A percentile compares a stretch with the other conserved stretches of the same genome.
phyloP scores from a whole-genome alignment of 2,329 filamentous ascomycete species.

The Ustilaginoidea virens region DNA sequence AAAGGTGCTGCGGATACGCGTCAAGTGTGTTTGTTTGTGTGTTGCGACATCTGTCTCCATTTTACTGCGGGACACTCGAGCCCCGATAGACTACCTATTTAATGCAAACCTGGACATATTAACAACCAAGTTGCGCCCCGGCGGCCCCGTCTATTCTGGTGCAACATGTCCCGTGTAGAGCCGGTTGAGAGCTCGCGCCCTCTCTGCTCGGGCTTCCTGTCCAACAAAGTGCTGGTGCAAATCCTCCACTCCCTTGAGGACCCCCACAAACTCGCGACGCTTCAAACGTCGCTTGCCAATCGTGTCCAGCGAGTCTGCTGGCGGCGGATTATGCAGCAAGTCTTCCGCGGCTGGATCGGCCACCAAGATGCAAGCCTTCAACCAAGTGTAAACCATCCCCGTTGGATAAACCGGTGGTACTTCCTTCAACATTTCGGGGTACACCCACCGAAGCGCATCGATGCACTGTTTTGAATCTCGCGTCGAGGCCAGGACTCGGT shows the following conservation, averaged over 20 bases:
- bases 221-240: slow-evolving; percentile 6
- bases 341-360: slow-evolving; percentile 35
- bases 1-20: no score
- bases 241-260: slow-evolving; percentile 17
- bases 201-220: slow-evolving; percentile 6
- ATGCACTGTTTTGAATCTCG: slow-evolving; percentile 26
- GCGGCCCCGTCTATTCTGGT: slow-evolving; percentile 1
- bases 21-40: no score
- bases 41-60: no score
- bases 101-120: no score
- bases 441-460: slow-evolving; percentile 33
- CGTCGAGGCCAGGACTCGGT: slow-evolving; percentile 29
- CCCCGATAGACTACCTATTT: no score
- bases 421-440: slow-evolving; percentile 45
- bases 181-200: slow-evolving; percentile 5
- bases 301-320: slow-evolving; percentile 1
- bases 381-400: slow-evolving; percentile 26
- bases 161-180: slow-evolving; percentile 2
- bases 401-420: slow-evolving; percentile 28
- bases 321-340: slow-evolving; percentile 10
- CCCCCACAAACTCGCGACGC: slow-evolving; percentile 17
- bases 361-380: slow-evolving; percentile 39
- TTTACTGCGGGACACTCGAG: no score
- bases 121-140: no score
- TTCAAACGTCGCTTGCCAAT: slow-evolving; percentile 10